A percentile compares a stretch with the other conserved stretches of the same genome.
Conservation (phyloP, 805 yeast species). For the Huiozyma naganishii region DNA sequence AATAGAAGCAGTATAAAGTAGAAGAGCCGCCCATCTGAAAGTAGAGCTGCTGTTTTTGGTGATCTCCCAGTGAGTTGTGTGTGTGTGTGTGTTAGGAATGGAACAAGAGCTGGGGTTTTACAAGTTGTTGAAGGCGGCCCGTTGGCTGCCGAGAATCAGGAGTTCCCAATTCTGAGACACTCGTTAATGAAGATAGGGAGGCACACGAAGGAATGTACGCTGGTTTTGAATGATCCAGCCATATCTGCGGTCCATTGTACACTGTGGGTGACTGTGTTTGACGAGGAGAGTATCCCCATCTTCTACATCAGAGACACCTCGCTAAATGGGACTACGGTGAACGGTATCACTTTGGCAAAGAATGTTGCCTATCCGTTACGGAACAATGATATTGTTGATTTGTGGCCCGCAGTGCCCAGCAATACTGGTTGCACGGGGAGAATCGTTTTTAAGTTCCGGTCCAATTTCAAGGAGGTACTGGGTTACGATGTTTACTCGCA, state of each 20-base stretch:
- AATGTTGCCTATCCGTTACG: conserved; percentile 28
- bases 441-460: conserved; percentile 1
- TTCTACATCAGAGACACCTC: conserved; percentile 42
- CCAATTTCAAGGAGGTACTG: neutral
- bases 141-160: conserved; percentile 5
- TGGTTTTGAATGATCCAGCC: conserved; percentile 29
- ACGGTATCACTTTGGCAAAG: conserved; percentile 26
- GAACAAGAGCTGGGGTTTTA: conserved; percentile 11
- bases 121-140: conserved; percentile 8
- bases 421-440: neutral
- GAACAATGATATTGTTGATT: conserved; percentile 31
- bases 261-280: conserved; percentile 42
- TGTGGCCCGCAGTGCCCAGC: conserved; percentile 19
- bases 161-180: conserved; percentile 22
- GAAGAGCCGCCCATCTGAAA: too few species aligned
- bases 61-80: too few species aligned
- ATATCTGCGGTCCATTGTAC: conserved; percentile 39
- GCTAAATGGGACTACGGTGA: conserved; percentile 40
- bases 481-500: conserved; percentile 2
- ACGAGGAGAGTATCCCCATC: conserved; percentile 35
- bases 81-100: neutral
- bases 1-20: too few species aligned
- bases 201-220: conserved; percentile 21
- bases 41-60: too few species aligned
- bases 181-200: conserved; percentile 37